Conservation (phyloP, 371 early-diverging fungal genomes). For the Capillidium rhysosporum region DNA sequence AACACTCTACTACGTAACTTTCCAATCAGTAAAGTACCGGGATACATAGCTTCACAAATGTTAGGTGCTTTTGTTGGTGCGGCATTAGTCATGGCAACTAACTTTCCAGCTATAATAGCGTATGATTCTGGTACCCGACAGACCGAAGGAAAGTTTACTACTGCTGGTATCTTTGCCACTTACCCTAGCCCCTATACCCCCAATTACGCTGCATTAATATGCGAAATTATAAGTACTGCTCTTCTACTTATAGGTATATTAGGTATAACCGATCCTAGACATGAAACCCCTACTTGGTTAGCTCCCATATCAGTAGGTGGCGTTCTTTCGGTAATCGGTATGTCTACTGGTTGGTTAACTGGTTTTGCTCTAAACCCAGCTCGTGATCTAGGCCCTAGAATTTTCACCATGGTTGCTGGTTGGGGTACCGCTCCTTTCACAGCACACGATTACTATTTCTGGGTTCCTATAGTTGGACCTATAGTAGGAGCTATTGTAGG, state of each 20-base stretch:
- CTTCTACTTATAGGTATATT: conserved; percentile 44
- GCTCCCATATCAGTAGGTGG: conserved; percentile 18
- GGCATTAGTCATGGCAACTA: conserved; percentile 21
- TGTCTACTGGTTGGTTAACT: conserved; percentile 44
- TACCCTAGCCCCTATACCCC: conserved; percentile 31
- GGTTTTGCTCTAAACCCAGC: conserved; percentile 74
- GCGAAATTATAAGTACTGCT: conserved; percentile 56
- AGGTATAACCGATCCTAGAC: conserved; percentile 40
- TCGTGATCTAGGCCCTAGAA: conserved; percentile 71
- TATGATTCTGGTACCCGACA: conserved; percentile 36
- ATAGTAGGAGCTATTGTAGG: conserved; percentile 48
- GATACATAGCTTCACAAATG: conserved; percentile 35
- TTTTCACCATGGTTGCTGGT: conserved; percentile 56
- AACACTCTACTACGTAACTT: conserved; percentile 44
- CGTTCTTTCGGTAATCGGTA: conserved; percentile 35
- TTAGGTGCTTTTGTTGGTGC: conserved; percentile 49
- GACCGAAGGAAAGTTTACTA: conserved; percentile 16
- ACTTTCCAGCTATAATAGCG: conserved; percentile 32
- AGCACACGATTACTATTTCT: conserved; percentile 37
- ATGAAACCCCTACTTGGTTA: conserved; percentile 9
- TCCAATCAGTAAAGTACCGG: conserved; percentile 32
- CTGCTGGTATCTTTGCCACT: conserved; percentile 51
- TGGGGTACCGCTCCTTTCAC: conserved; percentile 55
- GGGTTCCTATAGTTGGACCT: conserved; percentile 62
- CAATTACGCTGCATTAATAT: conserved; percentile 33